These are phyloP conservation scores for Pichia sp. DNA, from an alignment of 1,139 yeast species.

Conservation along the genomic window DNA sequence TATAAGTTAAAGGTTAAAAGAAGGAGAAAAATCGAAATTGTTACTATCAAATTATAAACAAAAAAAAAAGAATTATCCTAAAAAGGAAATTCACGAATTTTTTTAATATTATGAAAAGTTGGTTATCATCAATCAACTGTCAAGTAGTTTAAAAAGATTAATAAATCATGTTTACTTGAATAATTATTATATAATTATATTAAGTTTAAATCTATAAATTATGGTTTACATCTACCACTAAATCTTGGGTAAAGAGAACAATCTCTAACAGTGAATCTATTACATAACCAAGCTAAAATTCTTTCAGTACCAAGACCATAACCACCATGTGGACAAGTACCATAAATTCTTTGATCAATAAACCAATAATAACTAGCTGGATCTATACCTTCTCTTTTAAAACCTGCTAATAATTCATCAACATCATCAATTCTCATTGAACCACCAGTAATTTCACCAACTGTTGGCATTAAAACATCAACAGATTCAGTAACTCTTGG, in stretches of 20 bases:
- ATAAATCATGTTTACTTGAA: not conserved
- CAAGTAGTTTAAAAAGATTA: not conserved
- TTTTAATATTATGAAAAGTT: too few species aligned
- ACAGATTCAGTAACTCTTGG: constrained; percentile 95
- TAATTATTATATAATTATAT: not conserved
- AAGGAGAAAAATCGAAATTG: too few species aligned
- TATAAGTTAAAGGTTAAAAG: too few species aligned
- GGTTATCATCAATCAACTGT: too few species aligned
- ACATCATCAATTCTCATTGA: constrained; percentile 90
- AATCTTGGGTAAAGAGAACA: constrained; percentile 97
- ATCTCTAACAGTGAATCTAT: constrained; percentile 96
- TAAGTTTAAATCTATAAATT: constrained; percentile 11
- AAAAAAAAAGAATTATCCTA: too few species aligned
- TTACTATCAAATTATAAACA: too few species aligned
- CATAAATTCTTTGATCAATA: constrained; percentile 91
- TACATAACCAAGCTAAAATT: constrained; percentile 95
- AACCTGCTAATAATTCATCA: constrained; percentile 82
- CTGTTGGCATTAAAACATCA: constrained; percentile 97
- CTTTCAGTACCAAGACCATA: constrained; percentile 98
- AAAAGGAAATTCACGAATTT: too few species aligned
- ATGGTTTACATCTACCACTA: constrained; percentile 97
- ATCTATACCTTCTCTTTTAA: constrained; percentile 85
- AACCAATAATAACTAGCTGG: constrained; percentile 88
- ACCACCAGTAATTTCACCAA: constrained; percentile 97
- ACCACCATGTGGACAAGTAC: constrained; percentile 98